Conservation (phyloP, 2,329 filamentous ascomycete genomes). For the Juglanconis juglandina region DNA sequence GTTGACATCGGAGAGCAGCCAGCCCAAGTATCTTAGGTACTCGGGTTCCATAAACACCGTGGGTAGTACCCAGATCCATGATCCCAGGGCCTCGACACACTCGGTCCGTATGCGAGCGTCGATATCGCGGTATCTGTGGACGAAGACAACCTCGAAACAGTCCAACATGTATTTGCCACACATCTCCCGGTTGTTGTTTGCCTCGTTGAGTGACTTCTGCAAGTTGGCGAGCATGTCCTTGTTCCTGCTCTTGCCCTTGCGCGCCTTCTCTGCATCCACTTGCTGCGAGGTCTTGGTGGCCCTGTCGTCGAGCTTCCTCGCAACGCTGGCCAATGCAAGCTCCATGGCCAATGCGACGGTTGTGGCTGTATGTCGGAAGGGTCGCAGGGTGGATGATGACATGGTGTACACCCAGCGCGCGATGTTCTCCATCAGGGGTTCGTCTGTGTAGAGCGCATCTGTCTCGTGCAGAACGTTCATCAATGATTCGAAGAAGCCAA, state of each 20-base stretch:
- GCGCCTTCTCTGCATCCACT: conserved; percentile 69
- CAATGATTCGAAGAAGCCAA: conserved; percentile 74
- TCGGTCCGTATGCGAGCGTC: conserved; percentile 86
- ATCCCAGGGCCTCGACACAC: conserved; percentile 79
- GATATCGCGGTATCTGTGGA: conserved; percentile 92
- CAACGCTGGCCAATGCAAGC: conserved; percentile 60
- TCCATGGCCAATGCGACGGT: conserved; percentile 78
- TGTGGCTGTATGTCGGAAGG: conserved; percentile 91
- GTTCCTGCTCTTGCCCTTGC: conserved; percentile 67
- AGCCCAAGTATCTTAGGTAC: conserved; percentile 90
- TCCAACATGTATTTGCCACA: conserved; percentile 74
- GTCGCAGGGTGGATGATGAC: conserved; percentile 81
- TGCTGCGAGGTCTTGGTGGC: conserved; percentile 76
- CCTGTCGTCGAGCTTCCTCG: conserved; percentile 47
- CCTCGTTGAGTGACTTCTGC: conserved; percentile 67
- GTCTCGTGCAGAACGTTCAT: conserved; percentile 77
- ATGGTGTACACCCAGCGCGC: conserved; percentile 86
- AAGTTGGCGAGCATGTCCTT: conserved; percentile 73
- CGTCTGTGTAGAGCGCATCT: conserved; percentile 75
- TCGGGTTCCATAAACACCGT: conserved; percentile 86
- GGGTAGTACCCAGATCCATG: conserved; percentile 83
- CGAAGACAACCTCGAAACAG: conserved; percentile 88
- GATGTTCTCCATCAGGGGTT: conserved; percentile 79
- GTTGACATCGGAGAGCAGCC: conserved; percentile 84
- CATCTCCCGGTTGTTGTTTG: conserved; percentile 64